Percentiles rank a stretch among this genome's conserved stretches.
Evolutionary conservation across 257 asterid species (phyloP).

Genomic region (Solanum pinnatisectum): DNA sequence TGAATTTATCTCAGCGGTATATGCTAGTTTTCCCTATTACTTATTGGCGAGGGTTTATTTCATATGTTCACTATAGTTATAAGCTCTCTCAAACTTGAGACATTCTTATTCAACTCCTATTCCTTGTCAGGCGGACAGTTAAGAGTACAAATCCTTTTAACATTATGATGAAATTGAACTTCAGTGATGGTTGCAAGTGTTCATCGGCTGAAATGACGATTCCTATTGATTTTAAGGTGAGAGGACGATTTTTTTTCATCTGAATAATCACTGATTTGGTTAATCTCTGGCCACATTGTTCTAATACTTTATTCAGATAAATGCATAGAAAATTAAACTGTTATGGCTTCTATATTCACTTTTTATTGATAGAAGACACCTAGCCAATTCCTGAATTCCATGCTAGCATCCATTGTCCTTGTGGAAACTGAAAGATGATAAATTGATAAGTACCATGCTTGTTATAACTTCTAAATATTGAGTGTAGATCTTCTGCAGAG

Average conservation of each 20-base stretch:
- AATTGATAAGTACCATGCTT: neutral
- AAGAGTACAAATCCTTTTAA: slow-evolving; percentile 49
- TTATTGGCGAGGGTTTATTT: neutral
- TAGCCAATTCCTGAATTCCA: neutral
- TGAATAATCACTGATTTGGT: neutral
- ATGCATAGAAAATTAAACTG: neutral
- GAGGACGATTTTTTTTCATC: neutral
- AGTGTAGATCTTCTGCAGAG: neutral
- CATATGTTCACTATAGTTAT: neutral
- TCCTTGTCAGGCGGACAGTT: slow-evolving; percentile 59
- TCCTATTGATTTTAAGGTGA: slow-evolving; percentile 82
- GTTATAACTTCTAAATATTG: neutral
- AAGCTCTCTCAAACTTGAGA: neutral
- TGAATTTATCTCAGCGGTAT: neutral
- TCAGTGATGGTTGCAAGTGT: slow-evolving; percentile 82
- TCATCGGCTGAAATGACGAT: slow-evolving; percentile 35
- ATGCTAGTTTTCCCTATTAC: neutral
- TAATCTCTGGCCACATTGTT: neutral
- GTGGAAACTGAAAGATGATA: neutral
- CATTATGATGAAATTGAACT: slow-evolving; percentile 47
- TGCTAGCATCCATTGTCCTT: neutral
- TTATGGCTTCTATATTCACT: neutral
- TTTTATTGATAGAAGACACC: neutral
- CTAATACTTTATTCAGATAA: neutral
- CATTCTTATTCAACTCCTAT: slow-evolving; percentile 1